Evolutionary conservation across 768 basidiomycete species (phyloP), one percentile per base, ranked within the genome.

Genomic region (Mycena capillaripes): DNA sequence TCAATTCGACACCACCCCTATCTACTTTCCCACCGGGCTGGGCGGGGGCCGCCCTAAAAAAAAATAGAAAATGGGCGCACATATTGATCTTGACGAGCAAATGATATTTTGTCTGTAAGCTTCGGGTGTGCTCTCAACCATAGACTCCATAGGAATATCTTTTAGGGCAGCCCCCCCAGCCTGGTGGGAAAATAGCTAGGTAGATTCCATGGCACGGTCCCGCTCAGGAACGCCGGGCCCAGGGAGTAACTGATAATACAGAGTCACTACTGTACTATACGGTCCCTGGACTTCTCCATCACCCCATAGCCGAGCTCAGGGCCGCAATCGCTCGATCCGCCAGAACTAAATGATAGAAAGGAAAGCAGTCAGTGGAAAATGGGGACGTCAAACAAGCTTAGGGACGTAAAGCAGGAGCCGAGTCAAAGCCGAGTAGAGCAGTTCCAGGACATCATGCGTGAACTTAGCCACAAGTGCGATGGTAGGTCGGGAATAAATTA

Each of bases 41-140:
- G 53, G 34, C 12, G 53, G 53, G 53, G 32, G 29, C 53, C 29
- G 29, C 53, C 53, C 32, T 17, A 30, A 12, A 30, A 56, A 30
- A 56, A 56, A 56, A 56, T 56, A 23, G 10, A 30, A 30, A 56
- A 56, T 56, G 3, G 53, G 53, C 32, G 53, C 53, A 56, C 32
- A 34, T 56, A 56, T 56, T 14, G 53, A 56, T 56, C 53, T 56
- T 56, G 53, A 29, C 32, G 53, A 56, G 53, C 30, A 56, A 56
- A 56, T 56, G 53, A 56, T 56, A 56, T 56, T 56, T n/a, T 32
- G 53, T 56, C 29, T 56, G 32, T 56, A 56, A 56, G 32, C 53
- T 56, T 56, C 21, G 53, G 53, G 27, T 56, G 53, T 56, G 53
- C 53, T 56, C 53, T n/a, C 53, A 56, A 56, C 53, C 23, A 25